Base-by-base conservation (phyloP, 192 early-diverging fungal genomes). In the Coemansia sp. region DNA sequence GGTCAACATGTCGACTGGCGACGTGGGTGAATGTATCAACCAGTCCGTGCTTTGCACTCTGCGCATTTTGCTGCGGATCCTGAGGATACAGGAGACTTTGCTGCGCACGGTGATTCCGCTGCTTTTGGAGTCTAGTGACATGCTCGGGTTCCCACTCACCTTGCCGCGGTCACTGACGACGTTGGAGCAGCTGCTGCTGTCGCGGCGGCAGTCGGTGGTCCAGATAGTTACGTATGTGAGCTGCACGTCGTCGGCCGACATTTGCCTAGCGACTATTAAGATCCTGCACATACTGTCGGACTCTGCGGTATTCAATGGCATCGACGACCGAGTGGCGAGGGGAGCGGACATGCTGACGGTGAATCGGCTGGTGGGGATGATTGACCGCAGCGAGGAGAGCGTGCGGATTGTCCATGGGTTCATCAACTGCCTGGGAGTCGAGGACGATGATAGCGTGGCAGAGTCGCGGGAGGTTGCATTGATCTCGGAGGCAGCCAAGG, bases 131-230 rank as follows among this genome's bases (percentile, higher is more conserved):
- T 68, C 72, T 2, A 59, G 72, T 0, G 81, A 71, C 50, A 71
- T 75, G 64, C 80, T 84, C 32, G 87, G 76, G 7, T 86, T 82
- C 67, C 60, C 76, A 59, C 67, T 82, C 62, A 75, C 84, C 61
- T 73, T 80, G 58, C 76, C 84, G 64, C 76, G 76, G 53, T 83
- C 78, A 55, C 80, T 97, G 69, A 85, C 85, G 2, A 85, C 91
- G 23, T 77, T 98, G 33, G 95, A 98, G 67, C 86, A 93, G 67
- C 87, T 92, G 32, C 82, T 99, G 19, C 76, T 93, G 1, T 91
- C 86, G 57, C 87, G 89, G 58, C 85, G 85, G 14, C 68, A 85
- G 33, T 82, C 88, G 3, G 87, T 97, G 50, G 84, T 93, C 2
- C 81, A 89, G 53, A 88, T 99, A 52, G 89, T 92, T 6, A 70